Evolutionary conservation across 2,329 filamentous ascomycete species (phyloP), one percentile per base, ranked within the genome.

Genomic region (Apiospora koreana): DNA sequence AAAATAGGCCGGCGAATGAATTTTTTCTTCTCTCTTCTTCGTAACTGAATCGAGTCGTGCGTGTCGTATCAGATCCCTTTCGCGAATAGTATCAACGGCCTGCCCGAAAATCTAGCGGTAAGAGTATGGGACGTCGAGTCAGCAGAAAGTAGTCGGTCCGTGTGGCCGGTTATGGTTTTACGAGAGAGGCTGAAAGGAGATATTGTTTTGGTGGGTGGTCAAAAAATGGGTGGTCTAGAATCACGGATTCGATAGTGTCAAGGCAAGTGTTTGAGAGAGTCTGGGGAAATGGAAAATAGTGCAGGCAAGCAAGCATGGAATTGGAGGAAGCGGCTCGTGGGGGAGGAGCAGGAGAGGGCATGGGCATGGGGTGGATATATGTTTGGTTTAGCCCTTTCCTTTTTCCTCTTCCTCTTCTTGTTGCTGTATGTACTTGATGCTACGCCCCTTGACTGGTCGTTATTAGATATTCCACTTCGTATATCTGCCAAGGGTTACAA

Each of bases 381-480:
- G 54, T 31, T 23, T 38, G n/a, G n/a, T 12, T 14, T 54, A 62
- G 54, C 54, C 31, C n/a, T 58, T 35, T 38, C 50, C 28, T 54
- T 21, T 5, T 58, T 35, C 16, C n/a, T n/a, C n/a, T n/a, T n/a
- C 23, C 46, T 28, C 23, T 25, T 14, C 10, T 12, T 10, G 14
- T 12, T n/a, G n/a, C n/a, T n/a, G n/a, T n/a, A n/a, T n/a, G 8
- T 16, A 28, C 14, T 18, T 16, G 14, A 31, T 31, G 8, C 18
- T 38, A 62, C 54, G 54, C 54, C 54, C 54, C 31, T 62, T 38
- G 18, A 28, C 18, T 38, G 18, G 54, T 7, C 14, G 54, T 38
- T 38, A 62, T 62, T 62, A 8, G 18, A 62, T 62, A 62, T 62
- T 62, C 54, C 54, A 62, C 54, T 62, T 62, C 54, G 54, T 62